Percentiles rank a stretch among this genome's conserved stretches.
Evolutionary conservation across 2,329 filamentous ascomycete genomes (phyloP).

Genomic region (Ophiostoma pallidulum): DNA sequence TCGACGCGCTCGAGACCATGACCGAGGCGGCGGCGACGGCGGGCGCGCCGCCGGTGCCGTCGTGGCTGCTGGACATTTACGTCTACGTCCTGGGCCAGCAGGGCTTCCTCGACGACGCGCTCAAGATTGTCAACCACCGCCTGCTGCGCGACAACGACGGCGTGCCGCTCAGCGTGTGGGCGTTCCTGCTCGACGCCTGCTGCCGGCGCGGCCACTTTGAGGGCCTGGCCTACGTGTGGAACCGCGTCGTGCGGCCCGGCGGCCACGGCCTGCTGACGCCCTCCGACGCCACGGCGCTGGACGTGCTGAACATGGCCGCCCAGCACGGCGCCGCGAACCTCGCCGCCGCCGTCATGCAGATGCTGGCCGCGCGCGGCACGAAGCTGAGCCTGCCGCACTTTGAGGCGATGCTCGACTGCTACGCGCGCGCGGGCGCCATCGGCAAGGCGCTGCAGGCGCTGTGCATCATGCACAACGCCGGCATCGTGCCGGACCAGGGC

Average conservation of each 20-base stretch:
- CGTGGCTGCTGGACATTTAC: conserved; percentile 73
- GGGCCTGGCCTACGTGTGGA: conserved; percentile 64
- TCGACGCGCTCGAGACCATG: conserved; percentile 61
- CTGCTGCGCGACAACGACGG: conserved; percentile 28
- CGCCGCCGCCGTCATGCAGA: conserved; percentile 60
- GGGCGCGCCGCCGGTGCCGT: conserved; percentile 33
- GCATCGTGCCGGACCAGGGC: conserved; percentile 44
- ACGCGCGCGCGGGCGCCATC: conserved; percentile 51
- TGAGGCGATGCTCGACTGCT: conserved; percentile 66
- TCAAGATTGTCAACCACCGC: conserved; percentile 56
- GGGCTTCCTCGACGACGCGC: conserved; percentile 68
- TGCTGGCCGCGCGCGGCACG: conserved; percentile 49
- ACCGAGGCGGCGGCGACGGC: conserved; percentile 37
- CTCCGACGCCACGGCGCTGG: conserved; percentile 28
- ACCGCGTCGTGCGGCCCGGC: conserved; percentile 29
- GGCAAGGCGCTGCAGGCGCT: conserved; percentile 59
- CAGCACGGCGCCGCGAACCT: conserved; percentile 57
- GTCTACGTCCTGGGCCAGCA: conserved; percentile 62
- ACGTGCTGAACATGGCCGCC: conserved; percentile 64
- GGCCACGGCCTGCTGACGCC: conserved; percentile 42
- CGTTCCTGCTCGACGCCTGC: conserved; percentile 66
- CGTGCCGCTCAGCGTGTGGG: conserved; percentile 49
- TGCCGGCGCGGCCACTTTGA: conserved; percentile 53
- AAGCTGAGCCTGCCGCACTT: conserved; percentile 62
- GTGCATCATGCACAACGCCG: conserved; percentile 61